Conservation (phyloP, 257 asterid species). For the Nicotiana sylvestris region DNA sequence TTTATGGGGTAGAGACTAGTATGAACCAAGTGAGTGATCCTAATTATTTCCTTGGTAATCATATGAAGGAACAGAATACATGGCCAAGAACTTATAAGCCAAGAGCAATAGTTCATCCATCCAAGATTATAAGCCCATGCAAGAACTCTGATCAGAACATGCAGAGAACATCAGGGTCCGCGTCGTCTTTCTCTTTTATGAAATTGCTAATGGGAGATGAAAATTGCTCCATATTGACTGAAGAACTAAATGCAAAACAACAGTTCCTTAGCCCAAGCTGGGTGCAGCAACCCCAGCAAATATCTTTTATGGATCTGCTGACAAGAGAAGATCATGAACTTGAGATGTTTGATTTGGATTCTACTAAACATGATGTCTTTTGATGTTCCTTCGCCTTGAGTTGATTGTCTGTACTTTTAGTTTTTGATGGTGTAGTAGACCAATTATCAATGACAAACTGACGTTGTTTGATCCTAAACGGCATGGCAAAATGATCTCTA, state of each 20-base stretch:
- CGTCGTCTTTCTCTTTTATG: background rate
- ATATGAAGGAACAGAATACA: background rate
- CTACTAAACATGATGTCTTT: background rate
- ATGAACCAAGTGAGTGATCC: background rate
- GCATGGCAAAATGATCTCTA: no score
- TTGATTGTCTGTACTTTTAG: background rate
- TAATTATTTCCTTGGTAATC: background rate
- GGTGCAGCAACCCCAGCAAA: background rate
- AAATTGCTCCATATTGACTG: background rate
- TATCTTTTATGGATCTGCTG: conserved; percentile 3
- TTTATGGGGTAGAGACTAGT: background rate
- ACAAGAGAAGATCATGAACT: conserved; percentile 1
- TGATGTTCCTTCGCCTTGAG: background rate
- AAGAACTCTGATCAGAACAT: background rate
- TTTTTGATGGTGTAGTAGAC: background rate
- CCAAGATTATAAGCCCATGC: background rate
- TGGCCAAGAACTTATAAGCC: background rate
- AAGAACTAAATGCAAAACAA: background rate
- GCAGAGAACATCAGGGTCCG: background rate
- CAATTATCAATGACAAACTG: background rate
- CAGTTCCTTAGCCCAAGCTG: background rate
- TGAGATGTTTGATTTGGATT: background rate
- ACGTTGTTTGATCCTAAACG: no score
- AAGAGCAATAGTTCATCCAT: background rate
- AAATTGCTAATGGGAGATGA: background rate